Conservation (phyloP, 2,329 filamentous ascomycete genomes). For the Trichoderma koningiopsis region DNA sequence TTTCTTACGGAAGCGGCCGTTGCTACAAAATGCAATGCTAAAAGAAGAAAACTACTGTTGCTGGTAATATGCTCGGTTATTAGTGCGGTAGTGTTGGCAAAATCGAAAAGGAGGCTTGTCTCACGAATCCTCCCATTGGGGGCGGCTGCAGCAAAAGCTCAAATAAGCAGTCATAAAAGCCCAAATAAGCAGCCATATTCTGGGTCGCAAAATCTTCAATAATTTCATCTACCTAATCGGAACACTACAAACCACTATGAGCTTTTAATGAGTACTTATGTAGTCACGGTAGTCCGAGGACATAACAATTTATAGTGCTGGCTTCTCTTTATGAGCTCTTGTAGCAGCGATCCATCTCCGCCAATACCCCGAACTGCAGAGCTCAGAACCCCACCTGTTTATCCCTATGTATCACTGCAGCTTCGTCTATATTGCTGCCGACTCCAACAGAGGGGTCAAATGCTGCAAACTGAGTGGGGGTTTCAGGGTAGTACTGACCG, state of each 20-base stretch:
- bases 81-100: background rate
- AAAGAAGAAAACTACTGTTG: background rate
- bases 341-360: background rate
- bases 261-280: background rate
- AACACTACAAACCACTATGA: background rate
- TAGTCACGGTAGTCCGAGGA: background rate
- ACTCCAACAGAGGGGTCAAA: background rate
- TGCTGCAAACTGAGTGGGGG: background rate
- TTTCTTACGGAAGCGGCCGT: background rate
- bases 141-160: background rate
- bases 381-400: background rate
- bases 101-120: background rate
- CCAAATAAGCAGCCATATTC: background rate
- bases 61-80: background rate
- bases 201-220: background rate
- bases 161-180: background rate
- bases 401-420: background rate
- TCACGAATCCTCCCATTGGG: background rate
- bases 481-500: background rate
- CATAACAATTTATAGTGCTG: background rate
- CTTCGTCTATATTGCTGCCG: background rate
- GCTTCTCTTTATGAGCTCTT: background rate
- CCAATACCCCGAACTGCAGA: background rate
- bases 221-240: background rate
- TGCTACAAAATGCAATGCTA: background rate